Base-by-base conservation (phyloP, 352 stramenopile genomes). In the Phytophthora agathidicida region DNA sequence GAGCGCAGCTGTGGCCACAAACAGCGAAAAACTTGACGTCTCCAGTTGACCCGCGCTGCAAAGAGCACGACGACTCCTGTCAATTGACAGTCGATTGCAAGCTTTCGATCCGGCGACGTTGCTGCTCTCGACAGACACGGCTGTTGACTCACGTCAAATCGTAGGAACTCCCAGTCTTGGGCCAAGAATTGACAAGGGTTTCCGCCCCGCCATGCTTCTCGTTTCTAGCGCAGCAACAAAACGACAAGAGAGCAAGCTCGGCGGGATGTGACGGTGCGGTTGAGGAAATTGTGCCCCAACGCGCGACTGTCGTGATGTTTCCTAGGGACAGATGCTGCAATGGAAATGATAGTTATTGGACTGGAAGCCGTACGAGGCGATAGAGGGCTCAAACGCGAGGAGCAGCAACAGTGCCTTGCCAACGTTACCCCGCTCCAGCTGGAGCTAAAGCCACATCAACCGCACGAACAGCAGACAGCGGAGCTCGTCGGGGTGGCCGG, bases 111-210 rank as follows among this genome's bases (percentile, higher is more conserved):
- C 33, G n/a, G n/a, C n/a, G 36, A 63, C 54, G 28, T 30, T 50
- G 54, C 36, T 31, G 38, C 49, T 36, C 33, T 47, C 42, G 42
- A n/a, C 19, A 30, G 3, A 16, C 36, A 32, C 27, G 54, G 44
- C 43, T 56, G 54, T 63, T 57, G 54, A 63, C 44, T 56, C 44
- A 57, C 41, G 36, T 57, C 54, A 63, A 63, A 63, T 63, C 54
- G 35, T 17, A 44, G 11, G 32, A 48, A 24, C 42, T 20, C 16
- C 8, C 30, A 49, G 51, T 16, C 51, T 44, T 60, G 32, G 39
- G 3, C 43, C 32, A 27, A 46, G 27, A 52, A 43, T 60, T 60
- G 23, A 39, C 30, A 16, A 35, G 17, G 13, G 13, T 56, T 24
- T 1, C n/a, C 24, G 17, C 32, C 20, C 41, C 52, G 52, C 32